Evolutionary conservation across 1,284 basidiomycete species (phyloP), one percentile per base, ranked within the genome.

Genomic region (Heliocybe sulcata): DNA sequence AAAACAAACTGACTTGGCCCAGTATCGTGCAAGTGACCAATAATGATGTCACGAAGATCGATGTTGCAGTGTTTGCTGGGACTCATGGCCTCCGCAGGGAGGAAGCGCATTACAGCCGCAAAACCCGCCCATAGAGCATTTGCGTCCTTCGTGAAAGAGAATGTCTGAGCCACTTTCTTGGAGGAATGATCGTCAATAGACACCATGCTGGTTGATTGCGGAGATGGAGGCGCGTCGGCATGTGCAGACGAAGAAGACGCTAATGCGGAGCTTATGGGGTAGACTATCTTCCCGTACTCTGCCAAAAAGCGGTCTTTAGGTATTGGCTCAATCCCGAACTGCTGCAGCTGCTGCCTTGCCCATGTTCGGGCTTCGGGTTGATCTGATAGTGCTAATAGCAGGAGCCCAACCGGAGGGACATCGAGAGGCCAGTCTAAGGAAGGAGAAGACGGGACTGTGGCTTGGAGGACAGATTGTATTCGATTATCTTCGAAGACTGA

Each of bases 21-120:
- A 49, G 66, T 74, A 60, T 86, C 83, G 61, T 83, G 80, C 58
- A 91, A 65, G 66, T 89, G 85, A 25, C 77, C 72, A 27, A 77
- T 71, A 27, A 89, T 72, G 19, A 80, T 60, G 48, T 77, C 76
- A 25, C 79, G 75, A 54, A 85, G 63, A 58, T 81, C 74, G 9
- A 73, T 57, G 12, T 71, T 66, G 59, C 69, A 69, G 3, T 66
- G 64, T 35, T 65, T 59, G 51, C 65, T 71, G 9, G 68, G 64
- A 22, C 69, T 64, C 16, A 84, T 63, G 42, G 68, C 66, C 54
- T 77, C 69, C 23, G 70, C 63, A 16, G 87, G 85, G 29, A 87
- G 66, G 45, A 79, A 70, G 45, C 78, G 80, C 45, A 89, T 64
- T 27, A 81, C 59, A 1, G 65, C 65, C 51, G 66, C 64, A 59